Conservation (phyloP, 2,329 filamentous ascomycete species). For the Colletotrichum limetticola region DNA sequence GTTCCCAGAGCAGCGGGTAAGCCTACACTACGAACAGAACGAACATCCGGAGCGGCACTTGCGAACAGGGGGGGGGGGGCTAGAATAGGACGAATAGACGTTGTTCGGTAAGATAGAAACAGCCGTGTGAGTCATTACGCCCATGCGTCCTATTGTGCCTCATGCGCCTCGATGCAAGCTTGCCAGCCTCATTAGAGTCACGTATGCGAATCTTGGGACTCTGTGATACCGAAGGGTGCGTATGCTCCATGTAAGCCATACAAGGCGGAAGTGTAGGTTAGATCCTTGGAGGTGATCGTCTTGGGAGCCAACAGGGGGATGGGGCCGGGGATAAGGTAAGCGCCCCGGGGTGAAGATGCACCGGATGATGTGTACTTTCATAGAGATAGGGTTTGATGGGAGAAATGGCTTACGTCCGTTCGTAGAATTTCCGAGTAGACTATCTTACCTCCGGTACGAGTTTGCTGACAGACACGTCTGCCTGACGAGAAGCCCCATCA, state of each 20-base stretch:
- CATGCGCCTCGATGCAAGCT: neutral
- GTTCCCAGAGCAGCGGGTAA: neutral
- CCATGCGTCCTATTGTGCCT: neutral
- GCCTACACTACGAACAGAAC: neutral
- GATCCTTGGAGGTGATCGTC: neutral
- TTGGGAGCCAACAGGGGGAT: neutral
- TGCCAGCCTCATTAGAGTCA: neutral
- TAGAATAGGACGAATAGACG: neutral
- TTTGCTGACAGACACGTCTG: neutral
- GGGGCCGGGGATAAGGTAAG: neutral
- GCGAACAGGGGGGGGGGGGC: neutral
- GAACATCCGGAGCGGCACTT: neutral
- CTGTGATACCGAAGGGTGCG: neutral
- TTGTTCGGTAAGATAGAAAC: neutral
- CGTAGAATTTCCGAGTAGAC: neutral
- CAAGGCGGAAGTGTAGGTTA: neutral
- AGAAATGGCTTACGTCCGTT: neutral
- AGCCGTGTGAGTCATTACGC: neutral
- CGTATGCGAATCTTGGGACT: neutral
- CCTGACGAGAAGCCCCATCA: neutral
- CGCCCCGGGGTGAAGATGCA: neutral
- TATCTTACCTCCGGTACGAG: neutral
- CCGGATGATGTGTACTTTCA: neutral
- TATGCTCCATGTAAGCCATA: neutral
- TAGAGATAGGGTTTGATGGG: neutral